These are phyloP conservation scores for Pseudonectria buxi DNA, from an alignment of 2,329 filamentous ascomycete species.

Conservation along the genomic window DNA sequence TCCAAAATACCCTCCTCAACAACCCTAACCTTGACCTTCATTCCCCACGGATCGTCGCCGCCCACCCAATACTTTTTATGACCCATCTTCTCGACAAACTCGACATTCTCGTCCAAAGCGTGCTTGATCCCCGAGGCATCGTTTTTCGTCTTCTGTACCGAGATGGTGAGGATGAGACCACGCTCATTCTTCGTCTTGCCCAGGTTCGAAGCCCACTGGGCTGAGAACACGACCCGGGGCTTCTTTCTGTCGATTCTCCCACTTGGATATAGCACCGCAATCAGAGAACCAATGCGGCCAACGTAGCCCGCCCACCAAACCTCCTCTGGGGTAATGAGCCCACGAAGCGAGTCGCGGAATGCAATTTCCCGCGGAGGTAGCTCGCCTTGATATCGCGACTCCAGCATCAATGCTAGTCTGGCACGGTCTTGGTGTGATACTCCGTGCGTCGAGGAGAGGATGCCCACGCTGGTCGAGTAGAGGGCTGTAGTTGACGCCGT, in stretches of 20 bases:
- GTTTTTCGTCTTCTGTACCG: conserved; percentile 30
- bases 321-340: conserved; percentile 45
- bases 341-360: conserved; percentile 47
- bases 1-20: conserved; percentile 26
- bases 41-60: conserved; percentile 28
- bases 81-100: conserved; percentile 46
- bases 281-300: conserved; percentile 50
- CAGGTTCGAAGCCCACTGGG: conserved; percentile 34
- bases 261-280: conserved; percentile 55
- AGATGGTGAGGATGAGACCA: conserved; percentile 37
- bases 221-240: conserved; percentile 33
- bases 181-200: conserved; percentile 33
- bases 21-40: conserved; percentile 30
- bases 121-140: conserved; percentile 34
- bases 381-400: conserved; percentile 57
- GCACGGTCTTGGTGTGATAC: conserved; percentile 56
- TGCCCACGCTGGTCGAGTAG: conserved; percentile 56
- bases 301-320: conserved; percentile 62
- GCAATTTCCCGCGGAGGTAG: conserved; percentile 50
- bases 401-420: conserved; percentile 54
- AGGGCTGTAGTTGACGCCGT: conserved; percentile 52
- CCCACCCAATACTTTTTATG: conserved; percentile 52
- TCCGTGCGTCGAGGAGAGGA: conserved; percentile 54
- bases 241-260: conserved; percentile 38
- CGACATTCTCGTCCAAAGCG: conserved; percentile 31